These are phyloP conservation scores for Lactarius quietus DNA, from an alignment of 768 basidiomycete species.

Conservation along the genomic window DNA sequence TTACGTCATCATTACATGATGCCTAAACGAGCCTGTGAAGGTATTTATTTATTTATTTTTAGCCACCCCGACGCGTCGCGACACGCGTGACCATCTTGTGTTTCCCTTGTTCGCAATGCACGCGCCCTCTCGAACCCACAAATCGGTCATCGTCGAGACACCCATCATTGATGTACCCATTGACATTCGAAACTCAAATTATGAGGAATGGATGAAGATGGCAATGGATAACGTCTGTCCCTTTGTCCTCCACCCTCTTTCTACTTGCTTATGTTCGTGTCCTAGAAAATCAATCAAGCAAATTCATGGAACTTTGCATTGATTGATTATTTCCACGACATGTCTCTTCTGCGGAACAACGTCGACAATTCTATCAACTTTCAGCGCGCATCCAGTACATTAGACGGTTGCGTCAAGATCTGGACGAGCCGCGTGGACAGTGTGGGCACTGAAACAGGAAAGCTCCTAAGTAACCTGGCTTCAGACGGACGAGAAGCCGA, in stretches of 20 bases:
- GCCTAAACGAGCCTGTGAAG: no score
- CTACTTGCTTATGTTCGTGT: slow-evolving; percentile 19
- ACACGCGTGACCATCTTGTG: slow-evolving; percentile 25
- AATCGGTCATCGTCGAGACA: slow-evolving; percentile 52
- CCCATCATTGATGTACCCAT: slow-evolving; percentile 59
- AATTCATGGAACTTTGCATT: slow-evolving; percentile 98
- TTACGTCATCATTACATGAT: no score
- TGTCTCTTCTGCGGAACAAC: slow-evolving; percentile 90
- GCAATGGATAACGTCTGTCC: slow-evolving; percentile 87
- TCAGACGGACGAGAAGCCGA: slow-evolving; percentile 60
- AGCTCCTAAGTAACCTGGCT: slow-evolving; percentile 85
- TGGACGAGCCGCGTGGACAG: slow-evolving; percentile 98
- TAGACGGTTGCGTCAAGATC: slow-evolving; percentile 99
- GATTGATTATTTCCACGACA: slow-evolving; percentile 99
- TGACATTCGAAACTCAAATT: slow-evolving; percentile 89
- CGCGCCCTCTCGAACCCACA: slow-evolving; percentile 45
- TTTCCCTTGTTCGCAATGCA: slow-evolving; percentile 11
- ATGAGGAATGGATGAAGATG: slow-evolving; percentile 99
- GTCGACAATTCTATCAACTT: slow-evolving; percentile 98
- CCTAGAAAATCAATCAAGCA: slow-evolving; percentile 96
- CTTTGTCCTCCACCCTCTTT: slow-evolving; percentile 10
- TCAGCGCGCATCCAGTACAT: slow-evolving; percentile 94
- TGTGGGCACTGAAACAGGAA: slow-evolving; percentile 94
- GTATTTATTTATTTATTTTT: no score
- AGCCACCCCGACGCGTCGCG: slow-evolving; percentile 21